Base-by-base conservation (phyloP, 306 rosid genomes). In the Pueraria montana region DNA sequence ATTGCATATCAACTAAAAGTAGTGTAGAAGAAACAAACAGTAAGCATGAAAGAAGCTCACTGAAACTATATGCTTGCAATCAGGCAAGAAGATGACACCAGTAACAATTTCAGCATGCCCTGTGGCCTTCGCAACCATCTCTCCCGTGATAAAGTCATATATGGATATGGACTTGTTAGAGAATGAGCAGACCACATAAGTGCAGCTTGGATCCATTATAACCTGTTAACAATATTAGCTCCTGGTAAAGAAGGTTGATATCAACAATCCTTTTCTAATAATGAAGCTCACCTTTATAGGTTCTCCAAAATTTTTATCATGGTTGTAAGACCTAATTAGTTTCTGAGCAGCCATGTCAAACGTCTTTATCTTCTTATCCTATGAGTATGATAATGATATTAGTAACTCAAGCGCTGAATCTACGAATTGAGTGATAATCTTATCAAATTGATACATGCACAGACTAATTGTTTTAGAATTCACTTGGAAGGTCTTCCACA, bases 51-150 rank as follows among this genome's bases (percentile, higher is more conserved):
- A 64, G 72, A 50, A 82, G 83, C 94, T 91, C 80, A 93, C 95
- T 13, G 94, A 91, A 81, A 93, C 84, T 76, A 93, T 87, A 74
- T 87, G 95, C 87, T 88, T 89, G 92, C 91, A 91, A 65, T 93
- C 97, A 17, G 95, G 92, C 87, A 90, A 87, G 86, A 93, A 91
- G 85, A 93, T 84, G 86, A 87, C 87, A 71, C 97, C 97, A 71
- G 97, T 93, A 50, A 93, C 87, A 83, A 93, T 84, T 86, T 93
- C 97, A 85, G 93, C 91, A 82, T 93, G 97, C 70, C 95, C 95
- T 64, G 77, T 80, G 70, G 92, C 93, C 82, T 87, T 90, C 46
- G 89, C 83, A 55, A 91, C 91, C 82, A 89, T 78, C 75, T 93
- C 91, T 77, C 97, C 95, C 6, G 89, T 91, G 83, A 80, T 64